Evolutionary conservation across 148 eudicot species (phyloP).

Genomic region (Rhododendron mucronatum): DNA sequence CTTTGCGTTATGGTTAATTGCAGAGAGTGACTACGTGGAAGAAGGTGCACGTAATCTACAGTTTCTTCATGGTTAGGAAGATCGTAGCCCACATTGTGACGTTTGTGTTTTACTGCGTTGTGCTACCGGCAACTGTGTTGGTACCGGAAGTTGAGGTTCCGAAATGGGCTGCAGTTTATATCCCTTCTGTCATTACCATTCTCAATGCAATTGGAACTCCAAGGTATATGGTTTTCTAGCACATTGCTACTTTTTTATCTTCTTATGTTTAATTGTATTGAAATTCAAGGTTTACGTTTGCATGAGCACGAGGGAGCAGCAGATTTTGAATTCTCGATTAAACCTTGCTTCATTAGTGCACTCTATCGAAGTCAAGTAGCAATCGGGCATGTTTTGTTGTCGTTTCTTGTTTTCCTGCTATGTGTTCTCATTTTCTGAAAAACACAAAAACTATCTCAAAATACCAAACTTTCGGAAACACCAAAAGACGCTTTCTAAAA

Average conservation of each 20-base stretch:
- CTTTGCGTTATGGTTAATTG: background rate
- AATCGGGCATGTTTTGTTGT: background rate
- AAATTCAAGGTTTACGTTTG: background rate
- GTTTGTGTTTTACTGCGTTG: conserved; percentile 44
- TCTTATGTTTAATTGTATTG: background rate
- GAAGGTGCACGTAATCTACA: conserved; percentile 53
- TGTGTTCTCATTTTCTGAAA: background rate
- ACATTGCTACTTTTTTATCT: background rate
- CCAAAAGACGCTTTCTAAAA: background rate
- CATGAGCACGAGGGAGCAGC: background rate
- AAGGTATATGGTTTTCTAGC: conserved; percentile 24
- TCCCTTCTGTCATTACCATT: conserved; percentile 42
- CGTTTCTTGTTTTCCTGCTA: background rate
- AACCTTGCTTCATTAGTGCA: background rate
- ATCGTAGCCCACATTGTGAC: conserved; percentile 49
- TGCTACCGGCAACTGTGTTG: conserved; percentile 45
- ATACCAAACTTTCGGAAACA: background rate
- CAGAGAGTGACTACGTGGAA: conserved; percentile 54
- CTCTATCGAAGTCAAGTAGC: background rate
- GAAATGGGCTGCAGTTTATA: conserved; percentile 38
- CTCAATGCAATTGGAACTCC: conserved; percentile 61
- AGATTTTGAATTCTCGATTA: background rate
- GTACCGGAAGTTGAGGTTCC: conserved; percentile 50
- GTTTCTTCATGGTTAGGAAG: conserved; percentile 56
- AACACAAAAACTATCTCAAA: background rate